Evolutionary conservation across 768 basidiomycete species (phyloP), one percentile per base, ranked within the genome.

Genomic region (Boletus tomentosulus): DNA sequence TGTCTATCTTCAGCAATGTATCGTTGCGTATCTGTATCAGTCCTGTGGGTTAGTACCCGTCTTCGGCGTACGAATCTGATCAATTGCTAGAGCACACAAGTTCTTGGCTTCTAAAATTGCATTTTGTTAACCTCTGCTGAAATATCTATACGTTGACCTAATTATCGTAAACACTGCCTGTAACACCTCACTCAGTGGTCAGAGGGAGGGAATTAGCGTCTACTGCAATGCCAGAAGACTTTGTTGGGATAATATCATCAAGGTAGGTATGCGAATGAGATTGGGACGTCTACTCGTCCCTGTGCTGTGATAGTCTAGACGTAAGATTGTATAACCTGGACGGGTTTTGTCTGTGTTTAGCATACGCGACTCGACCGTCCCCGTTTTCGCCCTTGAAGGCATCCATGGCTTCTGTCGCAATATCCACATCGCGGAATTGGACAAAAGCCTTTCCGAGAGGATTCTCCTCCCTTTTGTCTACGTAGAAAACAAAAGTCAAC

Each of bases 321-420:
- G 60, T 54, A 27, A 66, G 54, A 16, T 46, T 41, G 31, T 56
- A 41, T 10, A 37, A 2, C 5, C 30, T 51, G 19, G 25, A 27
- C 0, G 55, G 55, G 30, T 43, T 4, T 34, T 57, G 58, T 54
- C 49, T 53, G 12, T 60, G 61, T 47, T 24, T 59, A 35, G 64
- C 69, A 46, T 56, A 71, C 6, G 11, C 25, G 19, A 69, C 44
- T 4, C 13, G 19, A 27, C 34, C 13, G 24, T 38, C 22, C 34
- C 38, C 48, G 9, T 57, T 58, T 22, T 54, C 57, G 46, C 50
- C 24, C 54, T 76, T 71, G 25, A 82, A 61, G 33, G 66, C 63
- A 9, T 74, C 59, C 57, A 84, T 66, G 2, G 78, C 85, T 54
- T 76, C 69, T 34, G 74, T 74, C 8, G 85, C 81, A 4, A 65